phyloP scores from a whole-genome alignment of 306 rosid genomes.

The Parietaria judaica region DNA sequence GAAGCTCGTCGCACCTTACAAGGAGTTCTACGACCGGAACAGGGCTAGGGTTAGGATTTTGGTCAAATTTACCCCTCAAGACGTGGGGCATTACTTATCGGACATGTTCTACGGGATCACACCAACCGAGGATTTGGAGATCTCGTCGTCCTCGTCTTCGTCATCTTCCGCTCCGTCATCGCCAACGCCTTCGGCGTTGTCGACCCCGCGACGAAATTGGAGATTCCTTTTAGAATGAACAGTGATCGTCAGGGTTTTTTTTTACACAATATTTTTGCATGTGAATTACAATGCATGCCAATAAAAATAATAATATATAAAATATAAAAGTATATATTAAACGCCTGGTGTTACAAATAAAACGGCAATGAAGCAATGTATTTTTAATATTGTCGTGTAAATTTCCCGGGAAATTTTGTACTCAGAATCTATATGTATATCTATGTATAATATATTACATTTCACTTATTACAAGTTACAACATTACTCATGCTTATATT shows the following conservation, averaged over 20 bases:
- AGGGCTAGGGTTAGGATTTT: slow-evolving; percentile 6
- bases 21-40: slow-evolving; percentile 33
- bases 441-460: too few species aligned
- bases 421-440: neutral
- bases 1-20: slow-evolving; percentile 35
- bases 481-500: too few species aligned
- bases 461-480: too few species aligned
- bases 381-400: neutral
- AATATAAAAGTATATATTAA: neutral
- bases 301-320: neutral
- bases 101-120: slow-evolving; percentile 32
- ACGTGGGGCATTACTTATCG: slow-evolving; percentile 42
- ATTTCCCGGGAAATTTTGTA: neutral
- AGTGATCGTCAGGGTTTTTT: neutral
- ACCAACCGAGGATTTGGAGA: slow-evolving; percentile 3
- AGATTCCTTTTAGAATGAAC: neutral
- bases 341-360: slow-evolving; percentile 4
- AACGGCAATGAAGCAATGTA: neutral
- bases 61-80: slow-evolving; percentile 47
- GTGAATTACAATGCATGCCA: neutral
- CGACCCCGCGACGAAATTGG: slow-evolving; percentile 19
- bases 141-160: slow-evolving; percentile 1
- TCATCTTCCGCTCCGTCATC: slow-evolving; percentile 6
- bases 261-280: neutral
- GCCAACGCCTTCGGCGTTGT: slow-evolving; percentile 17